Conservation (phyloP, 495 filamentous ascomycete species). For the Extremus antarcticus region DNA sequence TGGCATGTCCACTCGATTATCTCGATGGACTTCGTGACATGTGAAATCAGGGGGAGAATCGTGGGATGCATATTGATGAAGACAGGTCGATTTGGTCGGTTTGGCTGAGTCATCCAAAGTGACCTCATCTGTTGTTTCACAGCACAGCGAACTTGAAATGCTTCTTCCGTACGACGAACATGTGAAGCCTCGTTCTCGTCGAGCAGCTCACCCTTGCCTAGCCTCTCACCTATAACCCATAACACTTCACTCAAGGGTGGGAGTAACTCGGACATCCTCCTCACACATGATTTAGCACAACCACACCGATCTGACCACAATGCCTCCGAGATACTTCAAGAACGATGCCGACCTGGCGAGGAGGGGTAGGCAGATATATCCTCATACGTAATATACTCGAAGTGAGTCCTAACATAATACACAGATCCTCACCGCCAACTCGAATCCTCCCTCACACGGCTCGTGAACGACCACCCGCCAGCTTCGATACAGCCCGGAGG, state of each 20-base stretch:
- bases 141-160: neutral
- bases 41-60: no score
- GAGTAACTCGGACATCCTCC: neutral
- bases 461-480: conserved; percentile 30
- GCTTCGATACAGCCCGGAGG: conserved; percentile 28
- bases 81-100: no score
- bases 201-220: neutral
- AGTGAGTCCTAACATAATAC: conserved; percentile 1
- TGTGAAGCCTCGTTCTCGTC: neutral
- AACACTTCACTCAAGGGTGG: neutral
- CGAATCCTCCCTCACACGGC: conserved; percentile 32
- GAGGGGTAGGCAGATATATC: conserved; percentile 11
- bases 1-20: no score
- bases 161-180: neutral
- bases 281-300: neutral
- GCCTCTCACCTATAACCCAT: neutral
- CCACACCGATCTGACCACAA: neutral
- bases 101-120: no score
- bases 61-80: no score
- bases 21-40: no score
- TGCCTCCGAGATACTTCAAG: conserved; percentile 23
- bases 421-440: conserved; percentile 34
- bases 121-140: no score
- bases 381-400: neutral
- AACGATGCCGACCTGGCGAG: conserved; percentile 20